Percentiles rank a stretch among this genome's conserved stretches.
These are phyloP conservation scores for Chalciporus chontae DNA, from an alignment of 768 basidiomycete genomes.

Conservation along the genomic window DNA sequence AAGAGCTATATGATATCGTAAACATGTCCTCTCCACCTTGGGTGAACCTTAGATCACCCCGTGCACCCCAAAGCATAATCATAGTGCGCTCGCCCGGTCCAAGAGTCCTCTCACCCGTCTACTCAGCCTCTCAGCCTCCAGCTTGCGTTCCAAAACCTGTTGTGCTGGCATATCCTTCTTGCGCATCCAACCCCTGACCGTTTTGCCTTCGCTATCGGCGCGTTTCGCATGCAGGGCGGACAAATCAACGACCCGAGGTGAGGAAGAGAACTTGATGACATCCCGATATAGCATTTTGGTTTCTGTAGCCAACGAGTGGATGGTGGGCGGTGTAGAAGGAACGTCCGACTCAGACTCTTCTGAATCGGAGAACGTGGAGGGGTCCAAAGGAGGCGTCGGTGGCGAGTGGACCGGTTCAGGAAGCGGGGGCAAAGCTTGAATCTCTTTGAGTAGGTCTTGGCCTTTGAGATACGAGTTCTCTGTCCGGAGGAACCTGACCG, in stretches of 20 bases:
- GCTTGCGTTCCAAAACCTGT: constrained; percentile 73
- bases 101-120: constrained; percentile 67
- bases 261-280: constrained; percentile 80
- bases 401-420: constrained; percentile 43
- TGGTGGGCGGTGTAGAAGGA: constrained; percentile 42
- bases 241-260: constrained; percentile 83
- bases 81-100: constrained; percentile 50
- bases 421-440: constrained; percentile 71
- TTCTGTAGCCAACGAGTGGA: constrained; percentile 73
- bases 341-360: constrained; percentile 56
- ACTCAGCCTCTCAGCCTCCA: constrained; percentile 71
- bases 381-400: constrained; percentile 64
- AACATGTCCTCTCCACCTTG: background rate
- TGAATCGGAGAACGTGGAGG: constrained; percentile 65
- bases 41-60: background rate
- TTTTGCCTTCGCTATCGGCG: constrained; percentile 41
- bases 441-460: constrained; percentile 82
- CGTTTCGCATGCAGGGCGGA: constrained; percentile 54
- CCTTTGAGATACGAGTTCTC: constrained; percentile 95
- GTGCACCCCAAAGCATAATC: background rate
- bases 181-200: constrained; percentile 68
- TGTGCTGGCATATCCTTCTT: constrained; percentile 78
- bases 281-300: constrained; percentile 87
- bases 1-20: background rate
- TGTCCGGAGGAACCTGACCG: constrained; percentile 86